Base-by-base conservation (phyloP, 2,329 filamentous ascomycete genomes). In the Aureobasidium leucospermi region DNA sequence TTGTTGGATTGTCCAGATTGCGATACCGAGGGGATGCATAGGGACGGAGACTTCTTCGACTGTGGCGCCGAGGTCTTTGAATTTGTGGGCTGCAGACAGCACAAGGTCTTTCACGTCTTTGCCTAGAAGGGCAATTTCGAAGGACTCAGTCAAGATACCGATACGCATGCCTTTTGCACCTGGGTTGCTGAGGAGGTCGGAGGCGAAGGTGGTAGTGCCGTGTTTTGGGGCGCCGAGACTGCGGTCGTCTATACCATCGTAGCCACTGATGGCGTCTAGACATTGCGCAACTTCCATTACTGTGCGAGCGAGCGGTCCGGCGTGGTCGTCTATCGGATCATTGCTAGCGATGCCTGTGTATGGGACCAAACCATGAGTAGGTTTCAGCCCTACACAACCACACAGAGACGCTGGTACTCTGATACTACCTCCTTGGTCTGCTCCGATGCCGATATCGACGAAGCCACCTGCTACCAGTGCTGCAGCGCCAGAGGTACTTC, bases 1-100 rank as follows among this genome's bases (percentile, higher is more conserved):
- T 38, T 67, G 70, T n/a, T 73, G 63, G 11, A 67, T 71, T 0
- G 79, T 81, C 79, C 79, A 82, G 52, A 81, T 76, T 1, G 77
- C 73, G 0, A 76, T 74, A 0, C 77, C 78, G 60, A 80, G 72
- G 0, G 72, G 65, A 61, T 81, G 79, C 1, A 75, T 65, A 0
- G 80, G 80, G 10, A 84, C 70, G 0, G 78, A 80, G 1, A 83
- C 70, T 51, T 82, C 75, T 36, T 77, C 74, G 0, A 84, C 71
- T 0, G 63, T 71, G 6, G 81, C 81, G 0, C 81, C 81, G 0
- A 83, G 70, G 0, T 71, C 66, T 41, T 68, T 61, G 60, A 82
- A 75, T 16, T 69, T 73, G 1, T 68, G 65, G 0, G 72, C 72
- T 0, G 81, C 78, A 2, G 65, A 62, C n/a, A 72, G 67, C 13